These are phyloP conservation scores for Solanum chiquidenum DNA, from an alignment of 257 asterid genomes.

Conservation along the genomic window DNA sequence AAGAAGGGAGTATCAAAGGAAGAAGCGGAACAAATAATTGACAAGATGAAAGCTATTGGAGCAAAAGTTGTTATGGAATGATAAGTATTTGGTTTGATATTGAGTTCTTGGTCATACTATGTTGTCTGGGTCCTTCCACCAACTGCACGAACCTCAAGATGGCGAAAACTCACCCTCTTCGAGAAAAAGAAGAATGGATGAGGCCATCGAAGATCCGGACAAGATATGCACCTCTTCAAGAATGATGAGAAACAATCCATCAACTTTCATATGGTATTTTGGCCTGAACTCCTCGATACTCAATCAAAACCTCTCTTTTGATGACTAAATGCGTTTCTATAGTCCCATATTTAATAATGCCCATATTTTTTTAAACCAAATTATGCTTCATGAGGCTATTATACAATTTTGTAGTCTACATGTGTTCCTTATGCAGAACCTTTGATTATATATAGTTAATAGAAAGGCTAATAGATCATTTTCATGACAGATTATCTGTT, in stretches of 20 bases:
- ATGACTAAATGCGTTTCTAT: background rate
- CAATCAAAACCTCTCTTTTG: background rate
- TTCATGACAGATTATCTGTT: background rate
- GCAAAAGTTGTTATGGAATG: constrained; percentile 31
- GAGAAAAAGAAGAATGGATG: background rate
- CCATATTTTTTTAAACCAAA: background rate
- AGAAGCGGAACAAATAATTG: constrained; percentile 30
- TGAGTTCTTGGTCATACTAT: background rate
- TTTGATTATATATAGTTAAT: no score
- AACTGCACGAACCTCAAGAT: background rate
- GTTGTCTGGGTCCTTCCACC: background rate
- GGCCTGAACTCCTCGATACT: background rate
- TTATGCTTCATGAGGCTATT: background rate
- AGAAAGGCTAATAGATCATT: background rate
- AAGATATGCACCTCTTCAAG: background rate
- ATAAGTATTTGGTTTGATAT: background rate
- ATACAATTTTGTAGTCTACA: background rate
- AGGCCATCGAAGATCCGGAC: background rate
- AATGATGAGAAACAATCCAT: background rate
- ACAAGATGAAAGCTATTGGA: constrained; percentile 35
- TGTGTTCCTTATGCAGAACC: background rate
- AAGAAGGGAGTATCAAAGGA: constrained; percentile 35
- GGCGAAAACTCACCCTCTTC: background rate
- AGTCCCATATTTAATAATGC: background rate
- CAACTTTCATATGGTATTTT: background rate